Base-by-base conservation (phyloP, 306 rosid genomes). In the Hippophae rhamnoides region DNA sequence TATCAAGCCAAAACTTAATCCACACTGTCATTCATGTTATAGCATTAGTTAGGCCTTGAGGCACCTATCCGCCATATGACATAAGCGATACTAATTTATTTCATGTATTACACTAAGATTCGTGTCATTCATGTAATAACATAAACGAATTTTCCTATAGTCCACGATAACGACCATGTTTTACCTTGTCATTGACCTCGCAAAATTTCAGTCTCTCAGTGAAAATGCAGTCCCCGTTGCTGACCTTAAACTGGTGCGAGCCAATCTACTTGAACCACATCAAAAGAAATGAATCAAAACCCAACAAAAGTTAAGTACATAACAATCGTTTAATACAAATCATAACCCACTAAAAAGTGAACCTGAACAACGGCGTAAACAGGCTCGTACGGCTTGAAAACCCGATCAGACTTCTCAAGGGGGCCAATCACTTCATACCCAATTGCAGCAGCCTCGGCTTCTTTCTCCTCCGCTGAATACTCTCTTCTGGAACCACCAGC, bases 351-450 rank as follows among this genome's bases (percentile, higher is more conserved):
- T 66, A 46, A 1, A 2, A 31, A 2, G 7, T 48, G 41, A 60
- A 92, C 98, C 98, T 85, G 90, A 77, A 92, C 80, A 64, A 86
- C 84, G 13, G 90, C 94, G n/a, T 80, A 88, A 70, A 78, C 84
- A 2, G 88, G 90, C 62, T 82, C 94, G 25, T 84, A 88, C 0
- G 85, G 80, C 70, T 84, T 88, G 68, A 88, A 88, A 72, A 80
- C 85, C 0, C 67, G 56, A 46, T 86, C 83, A 13, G 79, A 64
- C 63, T 57, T 74, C 18, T 52, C 64, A 8, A 92, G 84, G 12
- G 96, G 89, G 8, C 89, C 89, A 7, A 77, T 51, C 56, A 88
- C 88, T 72, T 67, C 75, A 63, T 92, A 92, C 6, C 96, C 99
- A 68, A 88, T 84, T 31, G 71, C 72, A 18, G 70, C 76, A 0